phyloP scores from a whole-genome alignment of 257 asterid species.

The Petunia secreta region DNA sequence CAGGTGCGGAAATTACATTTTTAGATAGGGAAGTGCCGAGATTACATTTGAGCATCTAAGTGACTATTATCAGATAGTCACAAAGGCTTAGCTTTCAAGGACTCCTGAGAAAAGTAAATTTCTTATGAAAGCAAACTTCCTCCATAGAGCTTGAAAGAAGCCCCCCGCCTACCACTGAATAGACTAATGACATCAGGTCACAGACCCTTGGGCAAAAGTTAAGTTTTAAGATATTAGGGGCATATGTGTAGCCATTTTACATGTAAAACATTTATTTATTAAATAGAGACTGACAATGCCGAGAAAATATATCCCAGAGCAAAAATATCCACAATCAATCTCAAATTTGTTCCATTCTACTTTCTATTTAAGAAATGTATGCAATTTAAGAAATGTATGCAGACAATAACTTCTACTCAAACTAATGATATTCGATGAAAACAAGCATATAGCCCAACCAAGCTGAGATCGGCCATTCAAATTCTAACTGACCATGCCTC shows the following conservation, averaged over 20 bases:
- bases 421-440: not conserved
- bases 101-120: not conserved
- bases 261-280: not conserved
- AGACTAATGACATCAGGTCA: not conserved
- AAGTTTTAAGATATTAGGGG: not conserved
- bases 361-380: not conserved
- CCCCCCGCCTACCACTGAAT: not conserved
- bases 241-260: not conserved
- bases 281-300: not conserved
- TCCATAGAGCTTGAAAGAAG: not conserved
- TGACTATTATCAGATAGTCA: not conserved
- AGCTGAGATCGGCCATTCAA: too few species aligned
- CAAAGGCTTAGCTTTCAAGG: not conserved
- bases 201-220: not conserved
- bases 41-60: not conserved
- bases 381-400: not conserved
- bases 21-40: too few species aligned
- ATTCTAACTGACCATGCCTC: too few species aligned
- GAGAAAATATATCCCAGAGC: not conserved
- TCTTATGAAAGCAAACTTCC: not conserved
- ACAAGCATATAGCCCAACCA: not conserved
- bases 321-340: not conserved
- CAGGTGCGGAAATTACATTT: not conserved
- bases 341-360: conserved; percentile 14
- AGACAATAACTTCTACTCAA: conserved; percentile 19